phyloP scores from a whole-genome alignment of 768 basidiomycete species.

The Russula brevipes region DNA sequence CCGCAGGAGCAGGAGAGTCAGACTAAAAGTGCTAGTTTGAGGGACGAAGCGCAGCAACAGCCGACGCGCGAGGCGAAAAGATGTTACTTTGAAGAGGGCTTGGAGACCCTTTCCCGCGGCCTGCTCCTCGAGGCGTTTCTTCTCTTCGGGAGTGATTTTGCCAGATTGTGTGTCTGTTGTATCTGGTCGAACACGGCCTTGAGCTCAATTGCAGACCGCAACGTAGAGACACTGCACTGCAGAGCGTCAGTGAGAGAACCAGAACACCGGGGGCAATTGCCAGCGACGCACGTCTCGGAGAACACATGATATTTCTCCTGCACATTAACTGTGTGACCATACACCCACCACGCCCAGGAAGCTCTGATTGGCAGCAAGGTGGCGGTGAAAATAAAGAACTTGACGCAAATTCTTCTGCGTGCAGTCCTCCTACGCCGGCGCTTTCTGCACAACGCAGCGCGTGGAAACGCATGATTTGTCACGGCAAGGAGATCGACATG shows the following conservation, averaged over 20 bases:
- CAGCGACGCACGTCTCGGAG: conserved; percentile 81
- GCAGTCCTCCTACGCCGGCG: conserved; percentile 76
- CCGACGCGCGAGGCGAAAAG: not conserved
- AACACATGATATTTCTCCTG: conserved; percentile 91
- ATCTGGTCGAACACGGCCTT: conserved; percentile 87
- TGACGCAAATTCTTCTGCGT: conserved; percentile 80
- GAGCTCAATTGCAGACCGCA: conserved; percentile 82
- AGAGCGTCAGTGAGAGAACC: conserved; percentile 8
- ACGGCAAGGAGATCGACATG: conserved; percentile 43
- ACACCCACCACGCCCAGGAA: conserved; percentile 86
- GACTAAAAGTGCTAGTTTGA: not conserved
- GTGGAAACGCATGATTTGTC: conserved; percentile 45
- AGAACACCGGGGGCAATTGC: not conserved
- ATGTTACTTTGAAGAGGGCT: conserved; percentile 79
- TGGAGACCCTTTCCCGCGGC: conserved; percentile 91
- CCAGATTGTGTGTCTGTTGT: no score
- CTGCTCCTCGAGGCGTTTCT: conserved; percentile 80
- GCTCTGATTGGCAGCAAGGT: conserved; percentile 65
- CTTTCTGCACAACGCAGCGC: conserved; percentile 49
- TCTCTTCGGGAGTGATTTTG: no score
- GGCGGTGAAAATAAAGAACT: conserved; percentile 75
- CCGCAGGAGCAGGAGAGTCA: conserved; percentile 22
- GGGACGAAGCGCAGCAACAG: conserved; percentile 14
- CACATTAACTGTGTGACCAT: conserved; percentile 88
- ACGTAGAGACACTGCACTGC: conserved; percentile 76